Percentiles rank a stretch among this genome's conserved stretches.
Conservation (phyloP, 1,284 basidiomycete species). For the Ganoderma sinense region DNA sequence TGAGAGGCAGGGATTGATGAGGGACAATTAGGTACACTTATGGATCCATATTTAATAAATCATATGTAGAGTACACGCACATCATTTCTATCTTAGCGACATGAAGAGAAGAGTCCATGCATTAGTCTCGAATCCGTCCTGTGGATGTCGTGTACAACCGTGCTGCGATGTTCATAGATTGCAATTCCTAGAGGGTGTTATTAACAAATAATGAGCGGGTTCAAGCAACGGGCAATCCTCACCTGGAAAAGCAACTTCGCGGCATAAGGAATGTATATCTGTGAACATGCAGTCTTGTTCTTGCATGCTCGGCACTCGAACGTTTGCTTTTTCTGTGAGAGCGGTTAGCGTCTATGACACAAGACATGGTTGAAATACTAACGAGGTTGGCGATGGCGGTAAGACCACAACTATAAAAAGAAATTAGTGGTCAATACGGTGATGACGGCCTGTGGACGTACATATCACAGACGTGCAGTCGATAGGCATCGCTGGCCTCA, state of each 20-base stretch:
- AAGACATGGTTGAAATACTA: conserved; percentile 38
- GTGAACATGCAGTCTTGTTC: conserved; percentile 94
- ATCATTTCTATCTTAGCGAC: conserved; percentile 31
- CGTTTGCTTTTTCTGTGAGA: conserved; percentile 81
- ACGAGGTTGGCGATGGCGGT: conserved; percentile 95
- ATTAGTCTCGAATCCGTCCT: conserved; percentile 77
- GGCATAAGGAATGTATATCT: conserved; percentile 91
- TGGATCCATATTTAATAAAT: conserved; percentile 42
- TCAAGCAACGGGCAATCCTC: conserved; percentile 28
- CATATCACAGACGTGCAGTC: conserved; percentile 96
- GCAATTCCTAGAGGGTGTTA: conserved; percentile 67
- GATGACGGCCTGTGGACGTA: conserved; percentile 46
- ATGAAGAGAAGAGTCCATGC: conserved; percentile 27
- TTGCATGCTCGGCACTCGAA: conserved; percentile 93
- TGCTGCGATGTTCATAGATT: conserved; percentile 92
- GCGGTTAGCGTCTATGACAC: conserved; percentile 11
- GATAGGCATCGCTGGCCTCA: conserved; percentile 94
- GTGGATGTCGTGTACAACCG: conserved; percentile 85
- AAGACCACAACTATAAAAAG: conserved; percentile 78
- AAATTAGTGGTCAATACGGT: conserved; percentile 19
- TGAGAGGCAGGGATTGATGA: conserved; percentile 73
- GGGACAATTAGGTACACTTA: conserved; percentile 42
- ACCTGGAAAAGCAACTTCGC: conserved; percentile 94
- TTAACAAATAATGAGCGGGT: neutral
- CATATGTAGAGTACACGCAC: conserved; percentile 60